These are phyloP conservation scores for Stropharia rugosoannulata DNA, from an alignment of 768 basidiomycete species.

Conservation along the genomic window DNA sequence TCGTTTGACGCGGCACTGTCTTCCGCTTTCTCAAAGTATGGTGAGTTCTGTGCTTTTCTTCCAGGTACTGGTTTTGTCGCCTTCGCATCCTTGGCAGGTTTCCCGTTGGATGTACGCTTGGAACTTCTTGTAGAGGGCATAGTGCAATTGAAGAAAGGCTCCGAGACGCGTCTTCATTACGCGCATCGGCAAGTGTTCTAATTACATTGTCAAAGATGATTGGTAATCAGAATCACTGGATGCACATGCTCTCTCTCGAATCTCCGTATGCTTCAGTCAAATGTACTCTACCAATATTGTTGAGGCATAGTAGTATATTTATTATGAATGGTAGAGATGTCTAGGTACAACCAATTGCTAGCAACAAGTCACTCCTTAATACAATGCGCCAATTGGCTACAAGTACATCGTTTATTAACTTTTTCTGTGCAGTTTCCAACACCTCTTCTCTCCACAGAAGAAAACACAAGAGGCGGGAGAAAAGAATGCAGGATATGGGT, in stretches of 20 bases:
- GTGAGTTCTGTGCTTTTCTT: not conserved
- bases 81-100: not conserved
- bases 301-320: not conserved
- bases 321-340: not conserved
- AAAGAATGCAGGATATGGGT: not conserved
- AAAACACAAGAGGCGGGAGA: constrained; percentile 1
- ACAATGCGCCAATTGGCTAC: not conserved
- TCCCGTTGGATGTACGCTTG: not conserved
- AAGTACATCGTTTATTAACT: not conserved
- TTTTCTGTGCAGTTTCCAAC: not conserved
- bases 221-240: not conserved
- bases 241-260: too few relatives aligned
- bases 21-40: not conserved
- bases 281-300: too few relatives aligned
- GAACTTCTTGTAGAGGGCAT: not conserved
- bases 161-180: not conserved
- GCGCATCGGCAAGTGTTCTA: not conserved
- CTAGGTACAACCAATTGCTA: not conserved
- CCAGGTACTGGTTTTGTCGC: not conserved
- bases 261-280: too few relatives aligned
- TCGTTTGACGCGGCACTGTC: constrained; percentile 7
- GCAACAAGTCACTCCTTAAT: not conserved
- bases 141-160: not conserved
- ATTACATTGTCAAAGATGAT: not conserved
- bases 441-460: not conserved